phyloP scores from a whole-genome alignment of 1,284 basidiomycete genomes.

The Ceratobasidium sp. region DNA sequence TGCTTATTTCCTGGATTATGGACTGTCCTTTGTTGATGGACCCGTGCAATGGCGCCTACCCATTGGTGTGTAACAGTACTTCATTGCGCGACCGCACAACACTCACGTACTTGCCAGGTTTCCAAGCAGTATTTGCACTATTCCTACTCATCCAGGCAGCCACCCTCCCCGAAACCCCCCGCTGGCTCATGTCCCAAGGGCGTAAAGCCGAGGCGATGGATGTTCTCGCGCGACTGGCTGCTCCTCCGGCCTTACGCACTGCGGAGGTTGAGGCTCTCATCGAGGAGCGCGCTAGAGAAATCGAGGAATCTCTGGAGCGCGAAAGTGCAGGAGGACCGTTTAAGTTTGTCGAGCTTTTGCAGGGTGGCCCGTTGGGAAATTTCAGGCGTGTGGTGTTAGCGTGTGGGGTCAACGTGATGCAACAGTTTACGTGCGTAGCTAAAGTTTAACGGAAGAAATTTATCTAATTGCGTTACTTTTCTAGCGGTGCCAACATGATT shows the following conservation, averaged over 20 bases:
- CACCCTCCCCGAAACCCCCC: constrained; percentile 54
- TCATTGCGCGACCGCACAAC: no score
- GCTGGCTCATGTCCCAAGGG: constrained; percentile 58
- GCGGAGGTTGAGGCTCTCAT: constrained; percentile 34
- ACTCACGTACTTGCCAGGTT: constrained; percentile 51
- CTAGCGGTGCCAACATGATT: constrained; percentile 54
- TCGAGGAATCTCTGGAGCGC: constrained; percentile 59
- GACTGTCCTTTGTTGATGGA: constrained; percentile 32
- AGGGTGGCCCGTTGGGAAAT: constrained; percentile 62
- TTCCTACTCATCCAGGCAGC: constrained; percentile 59
- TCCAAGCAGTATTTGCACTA: constrained; percentile 62
- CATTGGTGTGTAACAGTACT: constrained; percentile 22
- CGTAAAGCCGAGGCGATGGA: constrained; percentile 54
- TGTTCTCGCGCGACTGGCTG: constrained; percentile 40
- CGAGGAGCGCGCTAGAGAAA: constrained; percentile 53
- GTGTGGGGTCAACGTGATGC: constrained; percentile 62
- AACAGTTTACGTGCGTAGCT: constrained; percentile 60
- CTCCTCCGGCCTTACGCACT: constrained; percentile 27
- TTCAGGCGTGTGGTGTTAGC: constrained; percentile 61
- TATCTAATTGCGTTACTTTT: not conserved
- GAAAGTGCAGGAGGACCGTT: constrained; percentile 62
- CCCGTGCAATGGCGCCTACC: constrained; percentile 39
- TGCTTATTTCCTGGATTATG: constrained; percentile 40
- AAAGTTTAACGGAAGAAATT: not conserved
- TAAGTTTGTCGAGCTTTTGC: constrained; percentile 59